These are phyloP conservation scores for Corniculantispora saksenae DNA, from an alignment of 2,329 filamentous ascomycete species.

Conservation along the genomic window DNA sequence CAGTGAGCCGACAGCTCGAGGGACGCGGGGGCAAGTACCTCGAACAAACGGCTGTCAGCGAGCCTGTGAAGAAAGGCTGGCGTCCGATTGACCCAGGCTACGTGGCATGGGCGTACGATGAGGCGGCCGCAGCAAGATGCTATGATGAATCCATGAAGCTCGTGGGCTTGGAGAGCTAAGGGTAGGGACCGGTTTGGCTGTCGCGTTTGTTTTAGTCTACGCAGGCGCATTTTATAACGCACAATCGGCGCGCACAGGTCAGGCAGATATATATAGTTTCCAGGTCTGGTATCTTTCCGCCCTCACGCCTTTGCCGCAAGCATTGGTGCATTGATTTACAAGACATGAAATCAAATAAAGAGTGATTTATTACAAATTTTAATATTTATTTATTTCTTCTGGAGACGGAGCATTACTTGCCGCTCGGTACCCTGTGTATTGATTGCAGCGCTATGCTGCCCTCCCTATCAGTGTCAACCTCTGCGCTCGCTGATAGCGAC, in stretches of 20 bases:
- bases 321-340: too few relatives aligned
- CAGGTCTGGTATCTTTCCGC: too few relatives aligned
- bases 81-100: background rate
- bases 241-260: too few relatives aligned
- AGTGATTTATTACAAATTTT: background rate
- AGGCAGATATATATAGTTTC: too few relatives aligned
- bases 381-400: background rate
- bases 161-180: background rate
- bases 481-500: background rate
- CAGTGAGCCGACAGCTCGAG: conserved; percentile 39
- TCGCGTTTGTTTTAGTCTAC: too few relatives aligned
- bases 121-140: background rate
- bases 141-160: background rate
- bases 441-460: background rate
- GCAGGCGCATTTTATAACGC: too few relatives aligned
- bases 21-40: conserved; percentile 46
- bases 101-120: conserved; percentile 10
- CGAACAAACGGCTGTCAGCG: conserved; percentile 28
- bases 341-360: background rate
- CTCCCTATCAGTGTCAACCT: conserved; percentile 1
- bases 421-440: background rate
- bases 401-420: background rate
- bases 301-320: too few relatives aligned
- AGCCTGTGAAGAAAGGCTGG: background rate
- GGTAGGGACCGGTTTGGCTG: background rate